Percentiles rank a stretch among this genome's conserved stretches.
phyloP scores from a whole-genome alignment of 139 green algal species.

The Closterium sp. region DNA sequence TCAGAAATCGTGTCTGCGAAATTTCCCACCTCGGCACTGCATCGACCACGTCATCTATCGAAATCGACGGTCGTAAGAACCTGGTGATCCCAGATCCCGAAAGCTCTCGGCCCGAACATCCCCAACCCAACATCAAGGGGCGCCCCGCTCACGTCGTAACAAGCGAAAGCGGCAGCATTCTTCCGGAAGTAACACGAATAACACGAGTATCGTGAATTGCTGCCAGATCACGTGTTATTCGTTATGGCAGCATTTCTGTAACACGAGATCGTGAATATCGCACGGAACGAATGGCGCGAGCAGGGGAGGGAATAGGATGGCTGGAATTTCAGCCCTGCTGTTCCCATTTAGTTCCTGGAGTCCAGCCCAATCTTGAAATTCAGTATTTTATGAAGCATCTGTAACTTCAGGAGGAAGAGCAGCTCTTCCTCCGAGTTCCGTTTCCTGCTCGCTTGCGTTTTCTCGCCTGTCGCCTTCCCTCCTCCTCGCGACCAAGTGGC shows the following conservation, averaged over 20 bases:
- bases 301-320: background rate
- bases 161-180: background rate
- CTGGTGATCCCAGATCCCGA: background rate
- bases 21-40: background rate
- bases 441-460: background rate
- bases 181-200: no score
- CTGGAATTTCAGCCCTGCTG: no score
- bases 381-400: background rate
- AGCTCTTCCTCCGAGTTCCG: background rate
- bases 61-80: background rate
- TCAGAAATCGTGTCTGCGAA: background rate
- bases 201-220: no score
- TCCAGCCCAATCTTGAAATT: background rate
- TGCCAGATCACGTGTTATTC: no score
- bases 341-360: background rate
- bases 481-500: background rate
- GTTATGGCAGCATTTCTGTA: background rate
- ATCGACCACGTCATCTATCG: background rate
- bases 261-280: background rate
- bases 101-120: background rate
- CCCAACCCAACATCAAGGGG: no score
- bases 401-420: no score
- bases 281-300: background rate
- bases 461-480: background rate
- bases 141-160: background rate